phyloP scores from a whole-genome alignment of 768 basidiomycete species.

The Tulasnella sp. region DNA sequence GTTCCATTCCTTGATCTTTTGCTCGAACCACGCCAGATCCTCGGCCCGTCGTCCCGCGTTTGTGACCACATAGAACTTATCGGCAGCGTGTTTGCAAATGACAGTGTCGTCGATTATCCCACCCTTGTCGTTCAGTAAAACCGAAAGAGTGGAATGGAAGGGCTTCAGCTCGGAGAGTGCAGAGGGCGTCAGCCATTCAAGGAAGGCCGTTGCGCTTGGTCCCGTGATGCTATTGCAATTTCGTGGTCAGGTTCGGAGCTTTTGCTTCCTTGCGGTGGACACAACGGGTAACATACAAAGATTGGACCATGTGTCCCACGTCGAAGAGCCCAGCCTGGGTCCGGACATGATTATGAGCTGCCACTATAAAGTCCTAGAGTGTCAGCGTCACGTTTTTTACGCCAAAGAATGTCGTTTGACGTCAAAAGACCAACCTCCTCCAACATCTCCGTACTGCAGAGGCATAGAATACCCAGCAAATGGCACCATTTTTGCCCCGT shows the following conservation, averaged over 20 bases:
- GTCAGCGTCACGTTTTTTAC: constrained; percentile 5
- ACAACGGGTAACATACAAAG: constrained; percentile 39
- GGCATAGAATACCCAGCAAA: constrained; percentile 98
- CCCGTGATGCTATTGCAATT: constrained; percentile 58
- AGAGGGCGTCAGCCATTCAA: constrained; percentile 84
- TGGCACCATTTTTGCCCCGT: constrained; percentile 88
- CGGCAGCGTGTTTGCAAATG: constrained; percentile 69
- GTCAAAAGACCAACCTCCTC: constrained; percentile 46
- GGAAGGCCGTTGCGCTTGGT: constrained; percentile 60
- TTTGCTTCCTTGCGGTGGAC: not conserved
- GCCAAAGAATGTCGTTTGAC: constrained; percentile 8
- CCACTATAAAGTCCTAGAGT: constrained; percentile 38
- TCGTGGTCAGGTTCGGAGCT: not conserved
- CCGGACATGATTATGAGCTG: constrained; percentile 84
- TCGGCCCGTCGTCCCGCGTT: constrained; percentile 80
- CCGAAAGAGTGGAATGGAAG: constrained; percentile 75
- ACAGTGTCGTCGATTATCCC: constrained; percentile 96
- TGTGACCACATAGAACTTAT: constrained; percentile 89
- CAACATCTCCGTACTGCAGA: constrained; percentile 67
- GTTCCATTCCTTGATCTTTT: constrained; percentile 72
- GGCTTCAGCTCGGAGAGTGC: constrained; percentile 55
- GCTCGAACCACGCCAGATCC: constrained; percentile 68
- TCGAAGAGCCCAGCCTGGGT: constrained; percentile 81
- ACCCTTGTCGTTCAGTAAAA: constrained; percentile 76
- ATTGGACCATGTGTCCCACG: constrained; percentile 97